Evolutionary conservation across 2,329 filamentous ascomycete species (phyloP).

Genomic region (Xylaria sp.): DNA sequence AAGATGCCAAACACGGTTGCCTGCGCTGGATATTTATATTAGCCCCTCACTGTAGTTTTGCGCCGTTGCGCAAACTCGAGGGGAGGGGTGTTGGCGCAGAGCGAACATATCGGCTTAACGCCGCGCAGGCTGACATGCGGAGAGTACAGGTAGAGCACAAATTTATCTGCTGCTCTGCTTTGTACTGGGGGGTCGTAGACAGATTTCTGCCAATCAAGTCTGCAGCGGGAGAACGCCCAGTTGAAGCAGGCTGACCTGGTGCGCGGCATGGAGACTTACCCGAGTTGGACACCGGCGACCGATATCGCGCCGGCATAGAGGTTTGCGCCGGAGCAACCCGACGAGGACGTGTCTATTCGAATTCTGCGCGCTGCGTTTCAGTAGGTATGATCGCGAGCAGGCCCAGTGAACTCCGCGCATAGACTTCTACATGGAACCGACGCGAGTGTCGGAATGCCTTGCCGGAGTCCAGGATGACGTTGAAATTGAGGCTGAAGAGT

Average conservation of each 20-base stretch:
- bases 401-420: neutral
- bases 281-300: constrained; percentile 19
- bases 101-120: constrained; percentile 7
- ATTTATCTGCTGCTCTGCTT: neutral
- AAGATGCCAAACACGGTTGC: neutral
- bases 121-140: constrained; percentile 12
- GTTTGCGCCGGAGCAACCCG: constrained; percentile 12
- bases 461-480: neutral
- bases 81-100: constrained; percentile 32
- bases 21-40: constrained; percentile 15
- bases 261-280: constrained; percentile 28
- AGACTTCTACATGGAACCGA: neutral
- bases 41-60: constrained; percentile 33
- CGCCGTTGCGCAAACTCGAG: constrained; percentile 38
- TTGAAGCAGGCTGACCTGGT: constrained; percentile 28
- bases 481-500: constrained; percentile 8
- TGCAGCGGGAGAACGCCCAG: constrained; percentile 30
- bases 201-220: constrained; percentile 34
- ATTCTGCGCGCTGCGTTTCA: neutral
- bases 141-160: constrained; percentile 7
- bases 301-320: constrained; percentile 1
- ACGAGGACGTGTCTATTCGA: neutral
- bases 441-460: neutral
- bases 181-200: neutral
- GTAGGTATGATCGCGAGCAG: neutral